phyloP scores from a whole-genome alignment of 1,284 basidiomycete species.

The Psilocybe mexicana region DNA sequence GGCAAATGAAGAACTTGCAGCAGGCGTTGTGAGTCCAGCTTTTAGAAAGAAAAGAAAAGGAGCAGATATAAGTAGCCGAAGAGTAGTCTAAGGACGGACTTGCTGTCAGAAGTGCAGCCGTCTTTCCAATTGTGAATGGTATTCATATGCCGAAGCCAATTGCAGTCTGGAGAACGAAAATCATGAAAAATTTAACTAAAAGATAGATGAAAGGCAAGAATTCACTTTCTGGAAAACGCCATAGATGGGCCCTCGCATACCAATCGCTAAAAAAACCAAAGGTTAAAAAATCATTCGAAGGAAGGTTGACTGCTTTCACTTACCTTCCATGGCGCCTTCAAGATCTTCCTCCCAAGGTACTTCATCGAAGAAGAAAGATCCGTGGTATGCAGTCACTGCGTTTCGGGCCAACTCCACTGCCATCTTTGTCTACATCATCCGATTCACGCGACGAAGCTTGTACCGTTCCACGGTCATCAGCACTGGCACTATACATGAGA shows the following conservation, averaged over 20 bases:
- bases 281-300: slow-evolving; percentile 3
- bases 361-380: too few species aligned
- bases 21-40: slow-evolving; percentile 75
- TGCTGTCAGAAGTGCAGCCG: slow-evolving; percentile 74
- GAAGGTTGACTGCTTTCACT: slow-evolving; percentile 15
- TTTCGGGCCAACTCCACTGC: too few species aligned
- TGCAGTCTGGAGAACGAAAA: slow-evolving; percentile 81
- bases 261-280: slow-evolving; percentile 63
- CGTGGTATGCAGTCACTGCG: too few species aligned
- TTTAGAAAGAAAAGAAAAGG: background rate
- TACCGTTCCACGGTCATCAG: too few species aligned
- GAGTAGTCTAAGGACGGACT: background rate
- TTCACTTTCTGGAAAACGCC: slow-evolving; percentile 85
- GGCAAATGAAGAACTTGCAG: slow-evolving; percentile 75
- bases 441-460: too few species aligned
- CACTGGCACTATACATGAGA: too few species aligned
- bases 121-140: slow-evolving; percentile 86
- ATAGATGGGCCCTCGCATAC: slow-evolving; percentile 84
- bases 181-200: slow-evolving; percentile 52
- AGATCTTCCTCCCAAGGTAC: slow-evolving; percentile 68
- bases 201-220: slow-evolving; percentile 17
- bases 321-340: slow-evolving; percentile 88
- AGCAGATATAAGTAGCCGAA: background rate
- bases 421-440: too few species aligned
- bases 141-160: slow-evolving; percentile 82